Evolutionary conservation across 495 filamentous ascomycete genomes (phyloP).

Genomic region (Paragyromitra xinjiangensis): DNA sequence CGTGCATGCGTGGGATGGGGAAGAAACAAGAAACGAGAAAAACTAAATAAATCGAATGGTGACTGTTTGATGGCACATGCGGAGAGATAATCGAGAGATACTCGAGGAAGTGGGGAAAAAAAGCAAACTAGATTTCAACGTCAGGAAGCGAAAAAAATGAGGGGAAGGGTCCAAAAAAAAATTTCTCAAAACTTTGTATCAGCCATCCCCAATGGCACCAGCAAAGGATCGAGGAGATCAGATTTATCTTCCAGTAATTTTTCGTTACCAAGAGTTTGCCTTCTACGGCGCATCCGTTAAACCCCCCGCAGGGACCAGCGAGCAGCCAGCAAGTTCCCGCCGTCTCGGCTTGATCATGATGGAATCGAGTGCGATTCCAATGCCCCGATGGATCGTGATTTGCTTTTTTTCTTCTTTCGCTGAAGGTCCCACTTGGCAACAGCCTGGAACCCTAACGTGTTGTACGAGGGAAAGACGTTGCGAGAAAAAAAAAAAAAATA

Average conservation of each 20-base stretch:
- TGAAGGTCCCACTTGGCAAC: not conserved
- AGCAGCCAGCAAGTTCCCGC: constrained; percentile 43
- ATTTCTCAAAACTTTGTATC: constrained; percentile 23
- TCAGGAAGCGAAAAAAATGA: constrained; percentile 17
- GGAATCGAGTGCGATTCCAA: constrained; percentile 52
- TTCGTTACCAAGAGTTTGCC: constrained; percentile 45
- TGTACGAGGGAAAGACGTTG: constrained; percentile 52
- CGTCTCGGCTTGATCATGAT: constrained; percentile 53
- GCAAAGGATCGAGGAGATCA: constrained; percentile 48
- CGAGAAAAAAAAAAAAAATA: constrained; percentile 30
- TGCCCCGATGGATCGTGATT: constrained; percentile 49
- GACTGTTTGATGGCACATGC: constrained; percentile 30
- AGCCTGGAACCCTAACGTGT: constrained; percentile 47
- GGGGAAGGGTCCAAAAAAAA: constrained; percentile 25
- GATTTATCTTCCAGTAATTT: constrained; percentile 46
- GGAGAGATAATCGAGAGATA: constrained; percentile 40
- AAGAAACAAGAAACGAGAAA: constrained; percentile 28
- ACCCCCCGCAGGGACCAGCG: constrained; percentile 42
- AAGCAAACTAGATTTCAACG: constrained; percentile 29
- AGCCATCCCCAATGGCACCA: constrained; percentile 33
- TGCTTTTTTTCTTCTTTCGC: constrained; percentile 28
- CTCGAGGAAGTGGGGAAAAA: constrained; percentile 35
- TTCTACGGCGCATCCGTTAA: constrained; percentile 43
- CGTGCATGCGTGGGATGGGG: constrained; percentile 20
- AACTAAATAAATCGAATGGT: constrained; percentile 9